Evolutionary conservation across 768 basidiomycete genomes (phyloP), one percentile per base, ranked within the genome.

Genomic region (Pilatotrama ljubarskyi): DNA sequence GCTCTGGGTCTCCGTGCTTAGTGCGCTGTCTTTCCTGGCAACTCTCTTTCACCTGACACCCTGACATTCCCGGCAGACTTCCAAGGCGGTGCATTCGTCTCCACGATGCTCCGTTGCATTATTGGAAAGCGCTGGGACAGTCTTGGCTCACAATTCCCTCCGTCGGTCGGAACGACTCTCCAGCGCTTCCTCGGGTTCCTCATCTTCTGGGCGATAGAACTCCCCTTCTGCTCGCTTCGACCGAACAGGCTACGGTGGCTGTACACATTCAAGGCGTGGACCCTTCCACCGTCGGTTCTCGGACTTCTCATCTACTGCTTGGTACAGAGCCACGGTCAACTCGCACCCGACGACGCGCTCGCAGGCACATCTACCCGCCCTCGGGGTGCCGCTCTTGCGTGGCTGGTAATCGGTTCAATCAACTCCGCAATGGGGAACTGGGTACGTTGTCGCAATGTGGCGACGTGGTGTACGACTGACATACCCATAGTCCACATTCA

Each of bases 351-450:
- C 32, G 44, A 20, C 5, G 60, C 60, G 0, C 41, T 65, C 15
- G 52, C 60, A 2, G 48, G 51, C 1, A 40, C 38, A 10, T 32
- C 48, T n/a, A 17, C 60, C 7, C 59, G 48, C 9, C 63, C 64
- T 13, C 51, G 41, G 6, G 64, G 64, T 24, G n/a, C 58, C 4
- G 52, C 42, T 1, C 50, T 65, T 2, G 64, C 52, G 3, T 64
- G 64, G 64, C 60, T 64, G 9, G 50, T 61, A 13, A 54, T 65
- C 11, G 50, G 64, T 50, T 65, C 64, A 0, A 65, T 65, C 58
- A 65, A 62, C 24, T 62, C 64, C 3, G 43, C 59, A 11, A 65
- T 65, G 64, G 64, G 64, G 1, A 65, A 65, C 25, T 65, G 64
- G 64, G 64, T 65, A 18, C 10, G 64, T 51, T 13, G 2, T 11